Evolutionary conservation across 1,284 basidiomycete species (phyloP).

Genomic region (Tylopilus sp.): DNA sequence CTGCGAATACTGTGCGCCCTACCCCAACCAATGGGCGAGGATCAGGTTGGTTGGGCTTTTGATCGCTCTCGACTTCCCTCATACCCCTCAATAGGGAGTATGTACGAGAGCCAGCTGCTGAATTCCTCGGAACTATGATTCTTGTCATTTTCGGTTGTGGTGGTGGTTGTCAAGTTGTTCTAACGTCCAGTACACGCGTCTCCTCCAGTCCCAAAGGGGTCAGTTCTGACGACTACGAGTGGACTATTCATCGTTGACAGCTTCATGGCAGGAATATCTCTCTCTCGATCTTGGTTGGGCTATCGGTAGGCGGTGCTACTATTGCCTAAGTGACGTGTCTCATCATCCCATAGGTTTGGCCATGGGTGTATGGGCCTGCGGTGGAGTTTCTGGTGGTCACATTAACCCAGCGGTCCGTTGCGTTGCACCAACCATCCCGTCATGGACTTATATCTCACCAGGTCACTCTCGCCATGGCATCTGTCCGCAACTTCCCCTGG

Average conservation of each 20-base stretch:
- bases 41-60: constrained; percentile 44
- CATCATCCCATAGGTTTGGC: constrained; percentile 38
- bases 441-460: constrained; percentile 20
- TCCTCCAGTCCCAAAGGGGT: constrained; percentile 58
- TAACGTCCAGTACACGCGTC: constrained; percentile 52
- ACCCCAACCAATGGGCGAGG: constrained; percentile 55
- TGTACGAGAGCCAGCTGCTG: constrained; percentile 62
- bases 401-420: constrained; percentile 67
- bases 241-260: not conserved
- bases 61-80: not conserved
- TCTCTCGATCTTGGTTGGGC: constrained; percentile 68
- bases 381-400: constrained; percentile 71
- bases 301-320: constrained; percentile 40
- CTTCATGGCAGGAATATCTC: constrained; percentile 45
- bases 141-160: constrained; percentile 65
- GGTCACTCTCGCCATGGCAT: constrained; percentile 67
- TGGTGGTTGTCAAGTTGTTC: constrained; percentile 59
- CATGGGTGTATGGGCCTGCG: constrained; percentile 65
- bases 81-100: constrained; percentile 31
- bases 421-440: constrained; percentile 12
- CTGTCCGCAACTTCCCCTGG: constrained; percentile 73
- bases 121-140: constrained; percentile 66
- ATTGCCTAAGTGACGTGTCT: constrained; percentile 1
- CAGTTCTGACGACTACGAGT: constrained; percentile 29
- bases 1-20: constrained; percentile 26